A percentile compares a stretch with the other conserved stretches of the same genome.
Conservation (phyloP, 2,329 filamentous ascomycete species). For the Microsporum ferrugineum region DNA sequence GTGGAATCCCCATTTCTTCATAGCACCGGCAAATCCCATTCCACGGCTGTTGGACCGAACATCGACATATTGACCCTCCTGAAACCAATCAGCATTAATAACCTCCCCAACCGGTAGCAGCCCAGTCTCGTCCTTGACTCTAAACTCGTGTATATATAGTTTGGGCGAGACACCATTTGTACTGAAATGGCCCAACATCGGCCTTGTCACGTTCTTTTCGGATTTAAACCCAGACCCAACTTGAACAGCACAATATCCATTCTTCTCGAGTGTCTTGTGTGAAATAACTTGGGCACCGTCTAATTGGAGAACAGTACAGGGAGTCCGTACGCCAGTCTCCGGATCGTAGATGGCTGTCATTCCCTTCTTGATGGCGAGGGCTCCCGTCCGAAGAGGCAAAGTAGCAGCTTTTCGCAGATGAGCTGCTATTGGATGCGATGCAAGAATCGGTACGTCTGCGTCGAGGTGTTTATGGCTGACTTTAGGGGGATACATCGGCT, state of each 20-base stretch:
- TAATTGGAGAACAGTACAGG: slow-evolving; percentile 87
- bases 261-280: slow-evolving; percentile 65
- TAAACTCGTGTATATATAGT: slow-evolving; percentile 73
- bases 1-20: slow-evolving; percentile 87
- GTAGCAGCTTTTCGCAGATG: slow-evolving; percentile 47
- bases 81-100: slow-evolving; percentile 82
- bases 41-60: slow-evolving; percentile 67
- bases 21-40: slow-evolving; percentile 90
- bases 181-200: slow-evolving; percentile 80
- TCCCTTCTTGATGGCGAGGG: slow-evolving; percentile 81
- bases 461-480: slow-evolving; percentile 44
- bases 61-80: slow-evolving; percentile 82
- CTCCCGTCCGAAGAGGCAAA: slow-evolving; percentile 61
- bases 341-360: slow-evolving; percentile 84
- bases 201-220: slow-evolving; percentile 64
- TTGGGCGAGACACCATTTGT: slow-evolving; percentile 73
- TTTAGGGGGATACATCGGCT: slow-evolving; percentile 45
- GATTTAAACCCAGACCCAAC: slow-evolving; percentile 67
- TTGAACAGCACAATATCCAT: slow-evolving; percentile 93
- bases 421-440: slow-evolving; percentile 47
- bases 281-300: slow-evolving; percentile 83
- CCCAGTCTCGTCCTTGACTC: slow-evolving; percentile 61
- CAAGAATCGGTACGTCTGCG: slow-evolving; percentile 41
- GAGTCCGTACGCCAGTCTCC: slow-evolving; percentile 60
- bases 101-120: slow-evolving; percentile 63